These are phyloP conservation scores for Cladorrhinum sp. DNA, from an alignment of 2,329 filamentous ascomycete species.

Conservation along the genomic window DNA sequence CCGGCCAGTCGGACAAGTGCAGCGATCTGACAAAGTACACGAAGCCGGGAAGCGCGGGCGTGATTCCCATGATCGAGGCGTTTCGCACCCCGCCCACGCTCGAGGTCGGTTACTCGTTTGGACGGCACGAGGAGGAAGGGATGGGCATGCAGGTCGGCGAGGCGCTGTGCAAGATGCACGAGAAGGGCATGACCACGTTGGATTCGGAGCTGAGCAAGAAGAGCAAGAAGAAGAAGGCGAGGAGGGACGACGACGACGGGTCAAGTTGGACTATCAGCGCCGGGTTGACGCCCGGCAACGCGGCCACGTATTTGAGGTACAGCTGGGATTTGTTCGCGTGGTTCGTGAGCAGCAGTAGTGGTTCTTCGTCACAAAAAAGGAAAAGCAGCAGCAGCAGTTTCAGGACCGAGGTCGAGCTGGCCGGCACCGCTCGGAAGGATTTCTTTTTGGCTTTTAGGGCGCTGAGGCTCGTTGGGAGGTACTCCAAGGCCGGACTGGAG, in stretches of 20 bases:
- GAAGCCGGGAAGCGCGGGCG: slow-evolving; percentile 28
- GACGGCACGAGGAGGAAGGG: slow-evolving; percentile 24
- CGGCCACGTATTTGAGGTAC: slow-evolving; percentile 39
- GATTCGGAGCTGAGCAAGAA: slow-evolving; percentile 34
- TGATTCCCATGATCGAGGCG: slow-evolving; percentile 12
- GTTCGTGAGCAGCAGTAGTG: slow-evolving; percentile 1
- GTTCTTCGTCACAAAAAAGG: background rate
- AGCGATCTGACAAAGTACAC: slow-evolving; percentile 32
- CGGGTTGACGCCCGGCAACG: slow-evolving; percentile 30
- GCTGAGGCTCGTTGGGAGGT: slow-evolving; percentile 40
- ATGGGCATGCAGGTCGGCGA: slow-evolving; percentile 33
- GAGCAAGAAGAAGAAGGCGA: slow-evolving; percentile 20
- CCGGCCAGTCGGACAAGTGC: slow-evolving; percentile 30
- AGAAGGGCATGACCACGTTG: slow-evolving; percentile 38
- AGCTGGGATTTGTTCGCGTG: slow-evolving; percentile 34
- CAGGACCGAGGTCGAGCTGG: slow-evolving; percentile 43
- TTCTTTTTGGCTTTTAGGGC: slow-evolving; percentile 43
- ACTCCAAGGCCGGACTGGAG: slow-evolving; percentile 44
- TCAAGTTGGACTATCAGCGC: slow-evolving; percentile 41
- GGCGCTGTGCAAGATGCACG: slow-evolving; percentile 33
- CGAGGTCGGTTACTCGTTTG: slow-evolving; percentile 41
- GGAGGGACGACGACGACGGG: background rate
- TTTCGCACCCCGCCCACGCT: slow-evolving; percentile 36
- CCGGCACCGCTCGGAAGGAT: slow-evolving; percentile 35
- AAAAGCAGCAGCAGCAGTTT: slow-evolving; percentile 22